Evolutionary conservation across 129 eudicot species (phyloP), one percentile per base, ranked within the genome.

Genomic region (Centella asiatica): DNA sequence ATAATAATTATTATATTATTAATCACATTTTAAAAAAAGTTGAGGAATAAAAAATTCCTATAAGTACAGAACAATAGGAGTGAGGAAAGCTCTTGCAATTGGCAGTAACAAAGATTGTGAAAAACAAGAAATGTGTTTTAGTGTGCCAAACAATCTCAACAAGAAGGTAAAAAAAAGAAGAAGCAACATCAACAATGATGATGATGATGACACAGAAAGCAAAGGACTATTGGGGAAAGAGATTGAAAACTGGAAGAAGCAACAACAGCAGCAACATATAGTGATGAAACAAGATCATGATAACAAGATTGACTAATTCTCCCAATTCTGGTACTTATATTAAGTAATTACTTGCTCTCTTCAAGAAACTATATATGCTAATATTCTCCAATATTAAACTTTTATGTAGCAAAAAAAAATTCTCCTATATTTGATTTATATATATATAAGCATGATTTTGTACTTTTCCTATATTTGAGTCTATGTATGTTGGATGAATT

Each of bases 161-260:
- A 57, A 19, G n/a, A 57, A 27, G 18, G 32, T 19, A 53, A 55
- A 27, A 29, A 14, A 27, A 27, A 28, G 62, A 31, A 55, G 60
- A 32, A 31, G 61, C 0, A 56, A 12, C 4, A 33, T 42, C 1
- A n/a, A 27, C 0, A 49, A 17, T 23, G 12, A 17, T 7, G 12
- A 24, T 51, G 57, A 31, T 17, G 62, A 57, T 57, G 62, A 57
- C 26, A 31, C 7, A 57, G 62, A 57, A 57, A 32, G 37, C 26
- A 57, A 39, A 57, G 62, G 62, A 11, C 3, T 57, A 9, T 57
- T 57, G 31, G 37, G 62, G 18, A 32, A 57, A 26, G 62, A 57
- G 62, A 57, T 57, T 57, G 62, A 57, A 19, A 57, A 27, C n/a
- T 57, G 62, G 62, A 57, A 57, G 62, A 18, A 29, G 62, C 62